A percentile compares a stretch with the other conserved stretches of the same genome.
Conservation (phyloP, 78 protist species). For the Bodo saltans region DNA sequence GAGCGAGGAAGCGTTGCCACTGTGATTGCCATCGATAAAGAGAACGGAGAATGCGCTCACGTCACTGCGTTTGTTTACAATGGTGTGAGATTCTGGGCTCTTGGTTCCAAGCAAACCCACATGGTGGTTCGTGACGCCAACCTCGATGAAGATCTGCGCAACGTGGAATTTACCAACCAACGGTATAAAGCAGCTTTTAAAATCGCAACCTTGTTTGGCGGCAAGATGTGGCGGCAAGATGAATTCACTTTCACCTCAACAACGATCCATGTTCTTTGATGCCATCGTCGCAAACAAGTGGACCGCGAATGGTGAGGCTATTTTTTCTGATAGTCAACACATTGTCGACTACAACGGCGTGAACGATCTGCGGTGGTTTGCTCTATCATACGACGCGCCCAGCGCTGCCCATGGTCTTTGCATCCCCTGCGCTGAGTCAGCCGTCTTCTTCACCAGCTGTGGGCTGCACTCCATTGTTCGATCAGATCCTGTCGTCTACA, state of each 20-base stretch:
- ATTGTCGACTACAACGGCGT: neutral
- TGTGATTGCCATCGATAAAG: neutral
- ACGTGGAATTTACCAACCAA: neutral
- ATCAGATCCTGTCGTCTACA: neutral
- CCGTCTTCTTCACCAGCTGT: neutral
- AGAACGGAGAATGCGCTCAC: neutral
- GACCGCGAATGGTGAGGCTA: neutral
- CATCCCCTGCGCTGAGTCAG: neutral
- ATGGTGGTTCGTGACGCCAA: neutral
- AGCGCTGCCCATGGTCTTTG: neutral
- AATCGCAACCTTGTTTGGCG: neutral
- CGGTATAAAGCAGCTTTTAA: neutral
- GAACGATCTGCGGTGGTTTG: neutral
- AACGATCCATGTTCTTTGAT: neutral
- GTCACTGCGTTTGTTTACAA: neutral
- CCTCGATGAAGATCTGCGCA: neutral
- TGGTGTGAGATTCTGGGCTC: neutral
- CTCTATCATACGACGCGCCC: neutral
- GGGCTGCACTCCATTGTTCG: neutral
- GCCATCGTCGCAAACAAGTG: neutral
- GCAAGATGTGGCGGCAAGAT: neutral
- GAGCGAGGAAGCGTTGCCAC: neutral
- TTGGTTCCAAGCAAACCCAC: neutral
- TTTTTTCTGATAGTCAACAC: neutral
- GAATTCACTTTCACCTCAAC: no score